These are phyloP conservation scores for Podila verticillata DNA, from an alignment of 192 early-diverging fungal species.

Conservation along the genomic window DNA sequence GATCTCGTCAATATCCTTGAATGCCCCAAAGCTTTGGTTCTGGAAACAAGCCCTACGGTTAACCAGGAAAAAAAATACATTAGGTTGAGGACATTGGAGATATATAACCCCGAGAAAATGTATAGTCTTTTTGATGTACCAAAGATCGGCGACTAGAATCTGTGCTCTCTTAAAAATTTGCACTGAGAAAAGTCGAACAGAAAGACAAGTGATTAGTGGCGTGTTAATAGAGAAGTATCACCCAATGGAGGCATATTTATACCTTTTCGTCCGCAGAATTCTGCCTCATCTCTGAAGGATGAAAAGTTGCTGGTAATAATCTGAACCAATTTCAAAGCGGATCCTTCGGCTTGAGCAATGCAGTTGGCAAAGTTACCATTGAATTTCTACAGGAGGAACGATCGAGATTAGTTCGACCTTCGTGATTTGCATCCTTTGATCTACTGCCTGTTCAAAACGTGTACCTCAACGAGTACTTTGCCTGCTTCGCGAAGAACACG, in stretches of 20 bases:
- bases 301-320: constrained; percentile 67
- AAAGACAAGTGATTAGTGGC: not conserved
- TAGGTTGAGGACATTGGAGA: too few species aligned
- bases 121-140: constrained; percentile 38
- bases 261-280: constrained; percentile 66
- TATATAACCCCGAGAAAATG: too few species aligned
- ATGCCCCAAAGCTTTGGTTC: constrained; percentile 64
- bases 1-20: constrained; percentile 79
- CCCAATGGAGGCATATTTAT: not conserved
- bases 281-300: constrained; percentile 74
- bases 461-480: constrained; percentile 65
- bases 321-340: constrained; percentile 65
- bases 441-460: too few species aligned
- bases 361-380: constrained; percentile 70
- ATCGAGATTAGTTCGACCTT: not conserved
- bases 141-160: constrained; percentile 86
- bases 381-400: constrained; percentile 55
- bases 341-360: constrained; percentile 58
- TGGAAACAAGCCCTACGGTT: constrained; percentile 80
- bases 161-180: constrained; percentile 83
- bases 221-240: not conserved
- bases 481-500: constrained; percentile 76
- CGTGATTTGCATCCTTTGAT: not conserved
- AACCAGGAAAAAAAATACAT: not conserved
- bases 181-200: constrained; percentile 52